phyloP scores from a whole-genome alignment of 176 grass and related monocot genomes.

The Aechmea fasciata region DNA sequence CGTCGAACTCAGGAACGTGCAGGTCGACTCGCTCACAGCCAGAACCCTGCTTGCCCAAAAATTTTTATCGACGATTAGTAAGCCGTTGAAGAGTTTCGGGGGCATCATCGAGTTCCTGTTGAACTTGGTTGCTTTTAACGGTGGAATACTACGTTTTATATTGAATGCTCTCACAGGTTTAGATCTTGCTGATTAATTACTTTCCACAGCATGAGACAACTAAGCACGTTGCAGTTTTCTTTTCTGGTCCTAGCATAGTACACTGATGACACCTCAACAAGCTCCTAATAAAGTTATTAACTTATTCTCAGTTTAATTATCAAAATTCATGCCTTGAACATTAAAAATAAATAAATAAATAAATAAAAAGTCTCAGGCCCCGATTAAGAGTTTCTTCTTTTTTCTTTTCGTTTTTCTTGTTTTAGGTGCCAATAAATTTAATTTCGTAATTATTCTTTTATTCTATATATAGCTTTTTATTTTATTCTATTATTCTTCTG shows the following conservation, averaged over 20 bases:
- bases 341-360: too few relatives aligned
- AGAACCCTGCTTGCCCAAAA: constrained; percentile 35
- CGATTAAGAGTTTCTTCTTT: too few relatives aligned
- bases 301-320: too few relatives aligned
- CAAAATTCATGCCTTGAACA: too few relatives aligned
- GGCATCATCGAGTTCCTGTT: constrained; percentile 32
- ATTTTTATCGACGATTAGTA: constrained; percentile 12
- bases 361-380: too few relatives aligned
- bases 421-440: too few relatives aligned
- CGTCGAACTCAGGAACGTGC: constrained; percentile 6
- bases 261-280: neutral
- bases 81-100: constrained; percentile 24
- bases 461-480: too few relatives aligned
- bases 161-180: constrained; percentile 23
- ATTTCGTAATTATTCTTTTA: too few relatives aligned
- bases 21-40: constrained; percentile 20
- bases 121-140: constrained; percentile 56
- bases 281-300: neutral
- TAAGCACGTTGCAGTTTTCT: neutral
- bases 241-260: neutral
- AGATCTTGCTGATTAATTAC: neutral
- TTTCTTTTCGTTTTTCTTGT: too few relatives aligned
- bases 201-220: neutral
- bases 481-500: too few relatives aligned
- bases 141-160: constrained; percentile 43